A percentile compares a stretch with the other conserved stretches of the same genome.
Evolutionary conservation across 768 basidiomycete species (phyloP).

Genomic region (Mycena capillaripes): DNA sequence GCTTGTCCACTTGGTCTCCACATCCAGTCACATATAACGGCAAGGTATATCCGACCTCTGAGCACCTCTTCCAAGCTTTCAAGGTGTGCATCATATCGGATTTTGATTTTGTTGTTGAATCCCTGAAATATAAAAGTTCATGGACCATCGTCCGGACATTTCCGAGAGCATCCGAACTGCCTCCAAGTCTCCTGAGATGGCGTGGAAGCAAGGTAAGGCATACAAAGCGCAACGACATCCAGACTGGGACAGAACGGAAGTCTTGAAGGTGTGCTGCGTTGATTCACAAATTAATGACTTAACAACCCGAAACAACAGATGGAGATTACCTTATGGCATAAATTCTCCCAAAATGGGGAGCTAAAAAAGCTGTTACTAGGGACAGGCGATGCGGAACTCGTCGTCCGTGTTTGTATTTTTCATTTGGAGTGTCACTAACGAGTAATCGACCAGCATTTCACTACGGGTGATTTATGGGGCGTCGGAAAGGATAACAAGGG

Average conservation of each 20-base stretch:
- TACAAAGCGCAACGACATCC: not conserved
- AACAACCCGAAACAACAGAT: not conserved
- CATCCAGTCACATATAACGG: conserved; percentile 58
- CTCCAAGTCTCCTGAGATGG: not conserved
- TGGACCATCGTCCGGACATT: conserved; percentile 14
- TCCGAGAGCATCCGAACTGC: conserved; percentile 10
- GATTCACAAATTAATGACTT: not conserved
- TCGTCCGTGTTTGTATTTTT: not conserved
- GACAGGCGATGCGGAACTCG: conserved; percentile 6
- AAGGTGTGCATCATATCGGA: conserved; percentile 48
- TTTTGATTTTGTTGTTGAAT: no score
- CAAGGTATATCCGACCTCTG: conserved; percentile 63
- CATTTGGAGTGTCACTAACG: not conserved
- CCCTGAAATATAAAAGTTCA: not conserved
- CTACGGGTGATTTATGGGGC: conserved; percentile 40
- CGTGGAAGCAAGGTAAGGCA: not conserved
- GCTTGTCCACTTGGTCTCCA: conserved; percentile 51
- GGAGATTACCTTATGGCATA: conserved; percentile 18
- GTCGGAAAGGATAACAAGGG: no score
- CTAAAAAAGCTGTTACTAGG: not conserved
- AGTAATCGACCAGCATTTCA: not conserved
- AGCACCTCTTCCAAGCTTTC: conserved; percentile 66
- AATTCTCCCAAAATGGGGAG: conserved; percentile 18
- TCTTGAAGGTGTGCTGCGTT: conserved; percentile 13
- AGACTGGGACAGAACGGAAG: conserved; percentile 5